Percentiles rank a stretch among this genome's conserved stretches.
Evolutionary conservation across 2,329 filamentous ascomycete species (phyloP).

Genomic region (Onygenales sp.): DNA sequence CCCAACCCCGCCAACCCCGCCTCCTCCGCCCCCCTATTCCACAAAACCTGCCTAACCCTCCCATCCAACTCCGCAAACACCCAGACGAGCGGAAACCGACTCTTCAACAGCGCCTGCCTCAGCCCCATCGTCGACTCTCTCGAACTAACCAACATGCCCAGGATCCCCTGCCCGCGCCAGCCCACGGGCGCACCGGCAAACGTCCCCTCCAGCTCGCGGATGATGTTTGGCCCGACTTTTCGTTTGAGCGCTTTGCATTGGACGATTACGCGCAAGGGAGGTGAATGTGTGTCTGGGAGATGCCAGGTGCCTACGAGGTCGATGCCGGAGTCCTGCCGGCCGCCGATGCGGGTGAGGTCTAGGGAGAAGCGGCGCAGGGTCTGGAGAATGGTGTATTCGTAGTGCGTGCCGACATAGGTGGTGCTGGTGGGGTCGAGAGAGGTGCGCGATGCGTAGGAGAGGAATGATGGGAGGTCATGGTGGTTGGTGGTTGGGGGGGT

Average conservation of each 20-base stretch:
- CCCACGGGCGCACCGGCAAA: constrained; percentile 63
- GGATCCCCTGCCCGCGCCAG: constrained; percentile 56
- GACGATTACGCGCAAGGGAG: constrained; percentile 32
- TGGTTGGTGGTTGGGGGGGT: constrained; percentile 26
- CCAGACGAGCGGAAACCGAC: constrained; percentile 62
- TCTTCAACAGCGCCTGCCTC: constrained; percentile 58
- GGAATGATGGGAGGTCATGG: constrained; percentile 30
- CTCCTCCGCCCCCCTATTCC: constrained; percentile 33
- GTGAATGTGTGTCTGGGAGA: constrained; percentile 23
- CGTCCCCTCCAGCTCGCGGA: constrained; percentile 51
- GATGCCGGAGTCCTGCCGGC: constrained; percentile 37
- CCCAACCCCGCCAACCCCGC: constrained; percentile 29
- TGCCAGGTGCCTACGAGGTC: constrained; percentile 39
- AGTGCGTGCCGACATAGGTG: constrained; percentile 36
- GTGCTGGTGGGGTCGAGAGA: constrained; percentile 28
- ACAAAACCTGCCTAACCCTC: constrained; percentile 32
- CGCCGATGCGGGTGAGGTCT: constrained; percentile 33
- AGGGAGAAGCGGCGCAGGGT: constrained; percentile 32
- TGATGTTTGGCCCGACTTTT: constrained; percentile 34
- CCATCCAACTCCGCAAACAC: constrained; percentile 33
- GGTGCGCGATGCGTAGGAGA: constrained; percentile 30
- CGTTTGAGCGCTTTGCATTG: constrained; percentile 37
- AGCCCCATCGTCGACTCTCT: constrained; percentile 69
- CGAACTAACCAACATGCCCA: constrained; percentile 64
- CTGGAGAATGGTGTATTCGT: constrained; percentile 36